These are phyloP conservation scores for Candida bentonensis DNA, from an alignment of 805 yeast species.

Conservation along the genomic window DNA sequence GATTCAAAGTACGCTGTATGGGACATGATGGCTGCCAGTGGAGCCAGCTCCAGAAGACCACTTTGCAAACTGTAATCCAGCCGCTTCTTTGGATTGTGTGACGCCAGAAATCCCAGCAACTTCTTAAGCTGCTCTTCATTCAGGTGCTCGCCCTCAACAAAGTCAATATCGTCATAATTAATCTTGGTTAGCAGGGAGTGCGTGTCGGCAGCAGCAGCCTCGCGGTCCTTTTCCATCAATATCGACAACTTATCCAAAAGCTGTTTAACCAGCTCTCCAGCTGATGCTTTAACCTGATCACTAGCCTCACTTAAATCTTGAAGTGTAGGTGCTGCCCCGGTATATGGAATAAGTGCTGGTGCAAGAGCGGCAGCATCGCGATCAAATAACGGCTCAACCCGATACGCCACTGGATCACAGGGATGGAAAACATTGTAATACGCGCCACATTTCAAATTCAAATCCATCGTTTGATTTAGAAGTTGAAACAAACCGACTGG, in stretches of 20 bases:
- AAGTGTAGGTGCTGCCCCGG: constrained; percentile 22
- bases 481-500: constrained; percentile 82
- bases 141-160: not conserved
- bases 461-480: constrained; percentile 37
- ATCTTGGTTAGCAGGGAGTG: not conserved
- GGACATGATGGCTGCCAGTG: constrained; percentile 68
- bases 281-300: constrained; percentile 21
- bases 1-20: constrained; percentile 86
- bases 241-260: not conserved
- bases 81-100: constrained; percentile 58
- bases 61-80: constrained; percentile 70
- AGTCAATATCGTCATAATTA: not conserved
- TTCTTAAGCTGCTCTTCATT: constrained; percentile 3
- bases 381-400: constrained; percentile 72
- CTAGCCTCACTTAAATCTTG: not conserved
- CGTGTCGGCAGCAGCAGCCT: not conserved
- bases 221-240: no score
- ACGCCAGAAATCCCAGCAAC: constrained; percentile 23
- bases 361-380: constrained; percentile 31
- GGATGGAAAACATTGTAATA: constrained; percentile 78
- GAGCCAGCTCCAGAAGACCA: constrained; percentile 59
- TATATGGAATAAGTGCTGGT: constrained; percentile 50
- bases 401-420: constrained; percentile 82
- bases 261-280: not conserved
- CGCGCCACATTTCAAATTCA: constrained; percentile 24